Evolutionary conservation across 2,329 filamentous ascomycete species (phyloP).

Genomic region (Botrytis hyacinthi): DNA sequence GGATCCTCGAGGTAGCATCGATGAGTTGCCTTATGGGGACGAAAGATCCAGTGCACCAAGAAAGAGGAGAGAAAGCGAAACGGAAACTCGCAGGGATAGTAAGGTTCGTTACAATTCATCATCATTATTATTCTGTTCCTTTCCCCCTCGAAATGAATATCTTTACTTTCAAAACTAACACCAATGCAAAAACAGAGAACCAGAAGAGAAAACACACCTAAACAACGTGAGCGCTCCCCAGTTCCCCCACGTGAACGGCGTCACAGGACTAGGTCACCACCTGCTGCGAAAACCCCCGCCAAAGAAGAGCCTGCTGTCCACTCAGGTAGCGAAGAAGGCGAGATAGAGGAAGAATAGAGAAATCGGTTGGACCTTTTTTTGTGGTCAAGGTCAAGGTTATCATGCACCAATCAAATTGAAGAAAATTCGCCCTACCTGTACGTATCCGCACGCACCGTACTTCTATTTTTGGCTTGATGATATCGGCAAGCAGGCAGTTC

Average conservation of each 20-base stretch:
- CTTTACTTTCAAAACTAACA: slow-evolving; percentile 20
- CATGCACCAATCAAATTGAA: slow-evolving; percentile 1
- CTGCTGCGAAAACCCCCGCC: slow-evolving; percentile 35
- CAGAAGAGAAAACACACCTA: slow-evolving; percentile 53
- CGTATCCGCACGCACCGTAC: slow-evolving; percentile 38
- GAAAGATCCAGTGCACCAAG: slow-evolving; percentile 62
- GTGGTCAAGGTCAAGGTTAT: not conserved
- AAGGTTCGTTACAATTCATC: slow-evolving; percentile 44
- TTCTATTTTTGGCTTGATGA: slow-evolving; percentile 37
- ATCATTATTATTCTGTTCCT: not conserved
- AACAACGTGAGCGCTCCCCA: slow-evolving; percentile 56
- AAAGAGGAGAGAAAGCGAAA: slow-evolving; percentile 77
- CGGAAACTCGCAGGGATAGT: slow-evolving; percentile 62
- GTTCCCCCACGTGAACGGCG: slow-evolving; percentile 52
- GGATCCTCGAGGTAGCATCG: slow-evolving; percentile 74
- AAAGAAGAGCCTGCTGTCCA: slow-evolving; percentile 47
- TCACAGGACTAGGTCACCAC: slow-evolving; percentile 57
- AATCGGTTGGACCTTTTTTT: slow-evolving; percentile 8
- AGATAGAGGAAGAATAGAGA: slow-evolving; percentile 79
- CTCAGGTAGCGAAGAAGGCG: slow-evolving; percentile 93
- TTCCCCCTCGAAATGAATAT: not conserved
- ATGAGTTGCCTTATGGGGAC: slow-evolving; percentile 90
- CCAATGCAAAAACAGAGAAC: slow-evolving; percentile 46
- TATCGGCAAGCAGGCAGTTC: slow-evolving; percentile 33
- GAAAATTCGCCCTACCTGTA: slow-evolving; percentile 35